phyloP scores from a whole-genome alignment of 352 stramenopile species.

The Pythium grandisporangium region DNA sequence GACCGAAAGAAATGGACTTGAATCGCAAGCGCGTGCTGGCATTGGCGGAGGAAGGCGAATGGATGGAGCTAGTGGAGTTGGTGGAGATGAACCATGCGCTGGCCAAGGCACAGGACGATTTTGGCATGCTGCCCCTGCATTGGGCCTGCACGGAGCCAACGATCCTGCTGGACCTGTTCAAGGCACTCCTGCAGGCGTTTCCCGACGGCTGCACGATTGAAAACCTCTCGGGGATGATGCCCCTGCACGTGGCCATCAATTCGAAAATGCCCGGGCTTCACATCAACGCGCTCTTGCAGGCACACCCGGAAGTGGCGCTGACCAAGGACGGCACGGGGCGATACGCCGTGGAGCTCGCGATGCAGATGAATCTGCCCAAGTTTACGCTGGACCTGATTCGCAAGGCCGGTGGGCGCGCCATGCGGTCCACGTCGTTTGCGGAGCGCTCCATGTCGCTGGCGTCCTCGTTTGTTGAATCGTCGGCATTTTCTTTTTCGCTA shows the following conservation, averaged over 20 bases:
- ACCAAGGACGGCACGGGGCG: conserved; percentile 40
- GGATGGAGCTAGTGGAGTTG: conserved; percentile 35
- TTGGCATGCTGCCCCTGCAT: conserved; percentile 78
- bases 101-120: conserved; percentile 66
- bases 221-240: conserved; percentile 74
- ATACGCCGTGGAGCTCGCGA: conserved; percentile 58
- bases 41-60: conserved; percentile 61
- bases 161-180: conserved; percentile 34
- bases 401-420: conserved; percentile 31
- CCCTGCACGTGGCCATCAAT: conserved; percentile 73
- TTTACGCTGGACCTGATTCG: conserved; percentile 66
- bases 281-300: conserved; percentile 43
- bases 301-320: conserved; percentile 28
- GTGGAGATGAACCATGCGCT: conserved; percentile 24
- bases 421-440: conserved; percentile 20
- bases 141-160: conserved; percentile 68
- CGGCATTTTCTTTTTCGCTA: background rate
- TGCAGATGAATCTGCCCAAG: conserved; percentile 47
- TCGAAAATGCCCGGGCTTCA: conserved; percentile 51
- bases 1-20: no score
- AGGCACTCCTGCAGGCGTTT: conserved; percentile 36
- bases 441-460: conserved; percentile 23
- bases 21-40: conserved; percentile 34
- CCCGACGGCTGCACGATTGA: conserved; percentile 43
- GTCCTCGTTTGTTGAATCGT: conserved; percentile 9